Conservation (phyloP, 805 yeast genomes). For the Candida chilensis region DNA sequence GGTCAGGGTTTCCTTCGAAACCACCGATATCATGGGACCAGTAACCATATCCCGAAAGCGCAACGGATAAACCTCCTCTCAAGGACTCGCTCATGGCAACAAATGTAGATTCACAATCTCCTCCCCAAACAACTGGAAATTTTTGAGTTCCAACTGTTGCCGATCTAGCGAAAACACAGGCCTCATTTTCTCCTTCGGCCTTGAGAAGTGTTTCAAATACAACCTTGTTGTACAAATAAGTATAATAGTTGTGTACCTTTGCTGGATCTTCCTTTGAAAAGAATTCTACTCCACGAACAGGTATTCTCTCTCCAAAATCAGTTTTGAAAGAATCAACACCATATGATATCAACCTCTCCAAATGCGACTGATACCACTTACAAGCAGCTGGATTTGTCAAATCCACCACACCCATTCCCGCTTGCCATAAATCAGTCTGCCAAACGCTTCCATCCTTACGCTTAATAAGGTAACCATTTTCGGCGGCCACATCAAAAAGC, state of each 20-base stretch:
- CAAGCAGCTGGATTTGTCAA: slow-evolving; percentile 25
- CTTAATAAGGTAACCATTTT: slow-evolving; percentile 18
- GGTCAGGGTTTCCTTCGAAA: slow-evolving; percentile 25
- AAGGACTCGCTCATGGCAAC: slow-evolving; percentile 28
- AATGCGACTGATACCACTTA: slow-evolving; percentile 18
- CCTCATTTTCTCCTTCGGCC: slow-evolving; percentile 17
- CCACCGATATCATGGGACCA: slow-evolving; percentile 32
- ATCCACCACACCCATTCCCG: slow-evolving; percentile 28
- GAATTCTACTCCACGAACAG: slow-evolving; percentile 17
- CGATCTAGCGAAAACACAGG: slow-evolving; percentile 24
- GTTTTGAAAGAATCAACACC: slow-evolving; percentile 28
- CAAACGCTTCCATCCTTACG: slow-evolving; percentile 16
- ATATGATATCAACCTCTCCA: slow-evolving; percentile 14
- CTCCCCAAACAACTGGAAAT: slow-evolving; percentile 33
- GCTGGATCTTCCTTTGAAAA: slow-evolving; percentile 18
- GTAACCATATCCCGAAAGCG: slow-evolving; percentile 22
- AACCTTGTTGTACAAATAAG: slow-evolving; percentile 20
- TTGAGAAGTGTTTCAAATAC: slow-evolving; percentile 20
- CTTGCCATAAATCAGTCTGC: slow-evolving; percentile 28
- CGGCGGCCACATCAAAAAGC: slow-evolving; percentile 18
- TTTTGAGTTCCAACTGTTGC: slow-evolving; percentile 25
- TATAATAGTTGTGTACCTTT: slow-evolving; percentile 25
- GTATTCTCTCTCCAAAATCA: slow-evolving; percentile 28
- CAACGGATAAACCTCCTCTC: slow-evolving; percentile 22
- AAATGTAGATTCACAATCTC: slow-evolving; percentile 24